These are phyloP conservation scores for Solanum hybrid DNA, from an alignment of 305 asterid genomes.

Conservation along the genomic window DNA sequence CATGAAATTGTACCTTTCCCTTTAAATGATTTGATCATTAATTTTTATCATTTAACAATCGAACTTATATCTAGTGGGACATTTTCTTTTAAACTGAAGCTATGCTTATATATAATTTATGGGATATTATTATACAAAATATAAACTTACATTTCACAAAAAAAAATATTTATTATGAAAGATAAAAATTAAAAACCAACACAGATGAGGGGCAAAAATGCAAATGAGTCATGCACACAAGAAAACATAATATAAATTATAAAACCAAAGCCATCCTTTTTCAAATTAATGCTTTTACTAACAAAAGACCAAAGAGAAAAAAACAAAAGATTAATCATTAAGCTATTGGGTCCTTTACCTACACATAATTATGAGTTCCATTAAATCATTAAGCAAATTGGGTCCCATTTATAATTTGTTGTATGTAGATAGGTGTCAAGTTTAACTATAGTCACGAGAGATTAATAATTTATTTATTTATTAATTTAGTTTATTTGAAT, in stretches of 20 bases:
- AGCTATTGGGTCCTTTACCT: neutral
- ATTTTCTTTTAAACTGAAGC: accelerated
- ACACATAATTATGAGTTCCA: neutral
- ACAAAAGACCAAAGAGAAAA: neutral
- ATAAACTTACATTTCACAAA: accelerated
- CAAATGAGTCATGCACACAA: neutral
- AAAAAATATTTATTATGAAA: neutral
- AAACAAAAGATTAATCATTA: neutral
- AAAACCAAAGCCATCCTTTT: neutral
- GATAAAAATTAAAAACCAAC: neutral
- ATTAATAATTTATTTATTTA: neutral
- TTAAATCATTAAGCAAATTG: neutral
- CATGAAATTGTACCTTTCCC: neutral
- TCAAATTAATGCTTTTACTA: neutral
- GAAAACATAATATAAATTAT: no score
- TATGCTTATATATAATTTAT: neutral
- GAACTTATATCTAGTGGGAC: neutral
- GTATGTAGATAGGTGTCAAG: neutral
- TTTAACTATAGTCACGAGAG: neutral
- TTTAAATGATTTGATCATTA: neutral
- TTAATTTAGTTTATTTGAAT: neutral
- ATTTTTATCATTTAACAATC: neutral
- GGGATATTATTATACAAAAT: neutral
- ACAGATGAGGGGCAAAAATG: neutral
- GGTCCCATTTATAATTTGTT: neutral